phyloP scores from a whole-genome alignment of 768 basidiomycete genomes.

The Trametes maxima region DNA sequence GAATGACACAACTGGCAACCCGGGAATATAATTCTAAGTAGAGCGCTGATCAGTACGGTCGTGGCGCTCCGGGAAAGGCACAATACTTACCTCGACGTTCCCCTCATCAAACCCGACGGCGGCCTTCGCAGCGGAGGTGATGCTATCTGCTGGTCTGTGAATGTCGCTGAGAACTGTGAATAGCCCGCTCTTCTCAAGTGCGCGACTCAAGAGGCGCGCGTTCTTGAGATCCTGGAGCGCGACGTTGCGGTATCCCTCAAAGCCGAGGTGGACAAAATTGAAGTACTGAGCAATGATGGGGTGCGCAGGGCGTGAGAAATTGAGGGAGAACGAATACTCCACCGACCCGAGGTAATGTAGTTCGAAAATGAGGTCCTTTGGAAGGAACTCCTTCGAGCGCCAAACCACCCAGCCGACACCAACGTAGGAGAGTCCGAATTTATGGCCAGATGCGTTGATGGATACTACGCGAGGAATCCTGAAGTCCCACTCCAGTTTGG shows the following conservation, averaged over 20 bases:
- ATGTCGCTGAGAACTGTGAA: conserved; percentile 57
- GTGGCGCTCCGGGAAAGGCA: background rate
- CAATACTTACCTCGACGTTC: conserved; percentile 54
- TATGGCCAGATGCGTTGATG: conserved; percentile 63
- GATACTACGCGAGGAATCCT: conserved; percentile 58
- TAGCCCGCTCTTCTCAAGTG: conserved; percentile 58
- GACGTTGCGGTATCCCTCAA: conserved; percentile 51
- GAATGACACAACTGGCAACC: conserved; percentile 56
- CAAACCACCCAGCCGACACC: conserved; percentile 70
- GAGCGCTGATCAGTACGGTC: background rate
- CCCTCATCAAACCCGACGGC: conserved; percentile 47
- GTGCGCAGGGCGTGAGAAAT: conserved; percentile 63
- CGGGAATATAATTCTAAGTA: conserved; percentile 47
- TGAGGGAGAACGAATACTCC: conserved; percentile 77
- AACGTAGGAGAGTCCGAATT: conserved; percentile 58
- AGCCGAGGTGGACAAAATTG: conserved; percentile 64
- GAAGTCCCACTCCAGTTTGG: conserved; percentile 63
- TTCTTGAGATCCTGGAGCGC: conserved; percentile 56
- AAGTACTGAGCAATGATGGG: conserved; percentile 66
- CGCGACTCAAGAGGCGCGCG: conserved; percentile 64
- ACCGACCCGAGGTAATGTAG: conserved; percentile 52
- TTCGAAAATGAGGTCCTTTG: conserved; percentile 72
- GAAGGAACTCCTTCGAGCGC: conserved; percentile 56
- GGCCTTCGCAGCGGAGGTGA: conserved; percentile 35
- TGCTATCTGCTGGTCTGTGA: conserved; percentile 43